These are phyloP conservation scores for Chlorella sp. DNA, from an alignment of 139 green algal genomes.

Conservation along the genomic window DNA sequence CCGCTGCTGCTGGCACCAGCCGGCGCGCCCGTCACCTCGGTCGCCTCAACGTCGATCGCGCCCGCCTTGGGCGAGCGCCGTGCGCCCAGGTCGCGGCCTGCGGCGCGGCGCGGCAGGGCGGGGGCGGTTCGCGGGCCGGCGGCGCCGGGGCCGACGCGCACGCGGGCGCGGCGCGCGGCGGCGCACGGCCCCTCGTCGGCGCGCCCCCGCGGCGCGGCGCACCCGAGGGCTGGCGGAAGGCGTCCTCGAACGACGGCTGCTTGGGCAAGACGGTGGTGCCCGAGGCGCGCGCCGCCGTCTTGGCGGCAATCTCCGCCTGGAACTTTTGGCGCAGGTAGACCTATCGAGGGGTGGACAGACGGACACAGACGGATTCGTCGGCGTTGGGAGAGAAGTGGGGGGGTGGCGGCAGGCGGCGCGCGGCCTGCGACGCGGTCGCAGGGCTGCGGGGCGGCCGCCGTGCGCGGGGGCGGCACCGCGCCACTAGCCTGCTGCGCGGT, in stretches of 20 bases:
- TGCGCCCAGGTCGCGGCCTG: slow-evolving; percentile 58
- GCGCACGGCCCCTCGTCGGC: neutral
- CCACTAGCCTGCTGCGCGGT: slow-evolving; percentile 79
- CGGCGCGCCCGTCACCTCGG: neutral
- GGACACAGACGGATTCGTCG: slow-evolving; percentile 7
- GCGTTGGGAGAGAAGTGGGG: neutral
- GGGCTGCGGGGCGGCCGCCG: neutral
- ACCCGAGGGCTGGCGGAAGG: slow-evolving; percentile 45
- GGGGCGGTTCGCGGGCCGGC: neutral
- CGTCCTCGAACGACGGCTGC: slow-evolving; percentile 46
- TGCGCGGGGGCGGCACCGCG: neutral
- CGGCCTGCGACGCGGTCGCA: neutral
- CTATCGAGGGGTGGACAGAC: slow-evolving; percentile 85
- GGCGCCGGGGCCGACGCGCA: neutral
- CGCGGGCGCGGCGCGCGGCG: neutral
- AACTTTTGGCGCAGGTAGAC: slow-evolving; percentile 38
- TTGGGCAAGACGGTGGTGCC: slow-evolving; percentile 51
- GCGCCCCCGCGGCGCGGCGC: neutral
- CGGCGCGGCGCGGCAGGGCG: neutral
- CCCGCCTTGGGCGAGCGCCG: slow-evolving; percentile 43
- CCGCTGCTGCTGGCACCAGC: slow-evolving; percentile 28
- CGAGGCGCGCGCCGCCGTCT: neutral
- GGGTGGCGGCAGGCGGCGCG: neutral
- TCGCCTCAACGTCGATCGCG: slow-evolving; percentile 2
- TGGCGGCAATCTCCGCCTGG: neutral